A percentile compares a stretch with the other conserved stretches of the same genome.
Conservation (phyloP, 139 green algal species). For the Tetraselmis chui region DNA sequence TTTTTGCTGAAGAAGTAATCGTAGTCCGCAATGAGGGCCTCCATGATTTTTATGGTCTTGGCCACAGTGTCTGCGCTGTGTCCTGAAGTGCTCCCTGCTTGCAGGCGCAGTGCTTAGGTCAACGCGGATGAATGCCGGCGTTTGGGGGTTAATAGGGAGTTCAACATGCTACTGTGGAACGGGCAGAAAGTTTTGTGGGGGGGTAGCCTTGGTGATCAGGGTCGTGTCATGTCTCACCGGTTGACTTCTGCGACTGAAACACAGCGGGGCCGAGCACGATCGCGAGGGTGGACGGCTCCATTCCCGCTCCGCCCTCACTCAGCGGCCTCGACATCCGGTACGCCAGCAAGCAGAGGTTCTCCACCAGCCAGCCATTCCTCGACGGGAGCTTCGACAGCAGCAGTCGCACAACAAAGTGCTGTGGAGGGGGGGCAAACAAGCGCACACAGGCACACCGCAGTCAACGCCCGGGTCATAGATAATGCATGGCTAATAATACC, state of each 20-base stretch:
- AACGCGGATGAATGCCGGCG: no score
- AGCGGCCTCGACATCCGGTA: not conserved
- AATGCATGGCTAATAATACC: no score
- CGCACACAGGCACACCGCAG: no score
- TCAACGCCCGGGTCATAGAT: no score
- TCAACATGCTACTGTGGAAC: not conserved
- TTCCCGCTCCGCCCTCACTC: not conserved
- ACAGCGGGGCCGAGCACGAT: not conserved
- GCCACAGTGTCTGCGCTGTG: not conserved
- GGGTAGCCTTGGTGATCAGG: no score
- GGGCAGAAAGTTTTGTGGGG: no score
- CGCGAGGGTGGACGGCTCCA: not conserved
- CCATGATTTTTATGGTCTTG: not conserved
- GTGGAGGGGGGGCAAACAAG: no score
- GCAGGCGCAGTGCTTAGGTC: no score
- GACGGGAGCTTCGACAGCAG: not conserved
- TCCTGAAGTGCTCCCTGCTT: not conserved
- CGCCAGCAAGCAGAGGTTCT: not conserved
- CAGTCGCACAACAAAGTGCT: not conserved
- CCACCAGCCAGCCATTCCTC: not conserved
- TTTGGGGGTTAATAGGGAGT: no score
- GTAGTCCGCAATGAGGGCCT: not conserved
- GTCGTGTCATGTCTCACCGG: no score
- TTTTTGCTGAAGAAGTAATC: not conserved
- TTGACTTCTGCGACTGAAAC: not conserved